Evolutionary conservation across 2,329 filamentous ascomycete genomes (phyloP), one percentile per base, ranked within the genome.

Genomic region (Berkeleyomyces rouxiae): DNA sequence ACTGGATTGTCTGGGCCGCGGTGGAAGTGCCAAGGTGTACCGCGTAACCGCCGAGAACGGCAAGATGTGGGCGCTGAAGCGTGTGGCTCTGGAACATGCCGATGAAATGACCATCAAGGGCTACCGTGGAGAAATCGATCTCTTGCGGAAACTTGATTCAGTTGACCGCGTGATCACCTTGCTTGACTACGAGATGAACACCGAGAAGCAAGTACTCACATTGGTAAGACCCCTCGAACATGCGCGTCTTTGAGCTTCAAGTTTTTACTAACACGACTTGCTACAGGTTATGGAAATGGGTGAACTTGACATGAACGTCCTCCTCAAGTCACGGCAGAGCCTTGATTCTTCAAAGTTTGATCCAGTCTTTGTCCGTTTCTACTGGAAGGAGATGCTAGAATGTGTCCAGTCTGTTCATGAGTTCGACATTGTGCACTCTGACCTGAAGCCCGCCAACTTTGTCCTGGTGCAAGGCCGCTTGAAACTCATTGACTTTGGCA

Each of bases 341-440:
- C 81, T 79, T 0, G 86, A 90, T 65, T 82, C 87, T 61, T 82
- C 88, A 46, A 82, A 80, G 65, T 86, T 99, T 65, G 93, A 99
- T 70, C 81, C 89, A 1, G 88, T 87, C 61, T 96, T 97, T 72
- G 90, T 93, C 10, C 87, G 93, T n/a, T 95, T 88, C 74, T 96
- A 96, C 77, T 99, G 93, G 93, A 93, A 95, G 73, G 93, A 99
- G 74, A 99, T 99, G 93, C 84, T 99, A 16, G 90, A 96, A 72
- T 97, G 93, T 71, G 83, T 99, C 4, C 83, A 88, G 67, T 83
- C 92, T 0, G 90, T 99, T 0, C 93, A 99, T 71, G 82, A 87
- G 10, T 80, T 86, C 71, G 90, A 96, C 70, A 91, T 99, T 66
- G 93, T 99, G 2, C 93, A 99, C 74, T 96, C 90, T 0, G 93